These are phyloP conservation scores for Exophiala calicioides DNA, from an alignment of 2,329 filamentous ascomycete species.

Conservation along the genomic window DNA sequence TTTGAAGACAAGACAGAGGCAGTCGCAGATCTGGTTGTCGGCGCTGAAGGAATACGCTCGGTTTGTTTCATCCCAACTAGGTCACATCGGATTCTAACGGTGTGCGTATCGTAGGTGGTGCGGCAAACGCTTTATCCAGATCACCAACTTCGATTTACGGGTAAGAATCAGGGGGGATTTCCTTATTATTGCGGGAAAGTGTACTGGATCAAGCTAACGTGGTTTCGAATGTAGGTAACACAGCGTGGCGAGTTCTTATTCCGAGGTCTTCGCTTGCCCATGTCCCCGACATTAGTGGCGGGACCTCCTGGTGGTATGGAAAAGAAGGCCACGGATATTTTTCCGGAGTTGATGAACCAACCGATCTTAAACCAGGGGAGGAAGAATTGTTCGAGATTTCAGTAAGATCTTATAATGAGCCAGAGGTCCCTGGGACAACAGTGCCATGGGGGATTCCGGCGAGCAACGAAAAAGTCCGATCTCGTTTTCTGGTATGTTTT, in stretches of 20 bases:
- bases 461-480: constrained; percentile 29
- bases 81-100: not conserved
- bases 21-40: constrained; percentile 63
- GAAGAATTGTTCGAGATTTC: constrained; percentile 43
- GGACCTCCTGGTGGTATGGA: constrained; percentile 48
- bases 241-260: constrained; percentile 50
- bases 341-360: constrained; percentile 40
- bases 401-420: constrained; percentile 37
- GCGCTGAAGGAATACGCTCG: constrained; percentile 69
- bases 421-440: constrained; percentile 16
- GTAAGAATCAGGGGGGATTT: constrained; percentile 30
- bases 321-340: constrained; percentile 46
- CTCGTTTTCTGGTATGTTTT: constrained; percentile 38
- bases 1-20: constrained; percentile 49
- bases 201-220: constrained; percentile 21
- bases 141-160: constrained; percentile 49
- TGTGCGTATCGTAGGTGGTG: constrained; percentile 38
- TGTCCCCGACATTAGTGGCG: constrained; percentile 34
- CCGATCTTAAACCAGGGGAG: constrained; percentile 33
- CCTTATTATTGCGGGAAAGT: not conserved
- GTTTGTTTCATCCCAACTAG: constrained; percentile 27
- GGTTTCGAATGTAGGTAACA: constrained; percentile 44
- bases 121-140: constrained; percentile 43
- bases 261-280: constrained; percentile 40
- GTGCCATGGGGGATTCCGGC: constrained; percentile 26